phyloP scores from a whole-genome alignment of 164 flowering plant species.

The Kalanchoe fedtschenkoi region DNA sequence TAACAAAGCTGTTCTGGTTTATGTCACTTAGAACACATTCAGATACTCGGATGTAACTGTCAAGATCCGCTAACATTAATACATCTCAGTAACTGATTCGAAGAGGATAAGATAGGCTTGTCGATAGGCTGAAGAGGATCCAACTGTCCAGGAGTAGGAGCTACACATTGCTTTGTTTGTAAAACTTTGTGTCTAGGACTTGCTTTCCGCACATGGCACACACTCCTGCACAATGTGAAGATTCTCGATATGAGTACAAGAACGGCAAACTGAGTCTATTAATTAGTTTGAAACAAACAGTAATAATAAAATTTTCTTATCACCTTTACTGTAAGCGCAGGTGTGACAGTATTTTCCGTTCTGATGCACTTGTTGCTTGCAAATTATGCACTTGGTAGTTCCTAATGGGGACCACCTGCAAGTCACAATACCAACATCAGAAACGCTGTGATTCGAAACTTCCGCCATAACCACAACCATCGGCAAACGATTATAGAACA shows the following conservation, averaged over 20 bases:
- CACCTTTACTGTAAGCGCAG: constrained; percentile 93
- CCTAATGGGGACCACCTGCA: constrained; percentile 92
- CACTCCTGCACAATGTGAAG: constrained; percentile 2
- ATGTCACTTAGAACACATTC: too few relatives aligned
- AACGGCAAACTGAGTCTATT: background rate
- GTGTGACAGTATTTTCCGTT: constrained; percentile 89
- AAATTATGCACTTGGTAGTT: constrained; percentile 74
- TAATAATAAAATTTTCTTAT: background rate
- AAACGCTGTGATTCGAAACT: too few relatives aligned
- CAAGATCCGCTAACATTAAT: too few relatives aligned
- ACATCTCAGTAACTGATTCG: too few relatives aligned
- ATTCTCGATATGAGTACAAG: too few relatives aligned
- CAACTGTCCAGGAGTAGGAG: too few relatives aligned
- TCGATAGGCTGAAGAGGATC: too few relatives aligned
- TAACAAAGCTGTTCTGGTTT: too few relatives aligned
- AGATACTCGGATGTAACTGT: too few relatives aligned
- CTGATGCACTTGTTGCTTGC: constrained; percentile 98
- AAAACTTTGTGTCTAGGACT: constrained; percentile 10
- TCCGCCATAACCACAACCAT: too few relatives aligned
- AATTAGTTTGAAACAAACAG: background rate
- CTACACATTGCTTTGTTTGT: constrained; percentile 10
- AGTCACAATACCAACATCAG: background rate
- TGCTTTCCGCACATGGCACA: constrained; percentile 11
- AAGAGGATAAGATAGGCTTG: too few relatives aligned
- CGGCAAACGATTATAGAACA: background rate